A percentile compares a stretch with the other conserved stretches of the same genome.
phyloP scores from a whole-genome alignment of 2,329 filamentous ascomycete species.

The Thelonectria rubi region DNA sequence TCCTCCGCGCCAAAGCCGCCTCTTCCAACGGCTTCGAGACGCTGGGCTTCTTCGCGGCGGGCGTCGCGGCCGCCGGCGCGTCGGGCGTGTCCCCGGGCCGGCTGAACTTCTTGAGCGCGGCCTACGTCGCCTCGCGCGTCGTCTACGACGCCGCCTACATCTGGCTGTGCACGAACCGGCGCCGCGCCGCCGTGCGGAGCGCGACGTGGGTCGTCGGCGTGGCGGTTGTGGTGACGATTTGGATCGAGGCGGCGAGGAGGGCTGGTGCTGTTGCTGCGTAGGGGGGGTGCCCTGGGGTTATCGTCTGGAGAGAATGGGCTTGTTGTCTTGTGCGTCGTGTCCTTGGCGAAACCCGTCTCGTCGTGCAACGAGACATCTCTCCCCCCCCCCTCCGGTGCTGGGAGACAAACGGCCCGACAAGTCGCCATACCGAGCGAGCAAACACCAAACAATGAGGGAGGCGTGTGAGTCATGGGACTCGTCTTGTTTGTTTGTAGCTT shows the following conservation, averaged over 20 bases:
- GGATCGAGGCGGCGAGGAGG: conserved; percentile 51
- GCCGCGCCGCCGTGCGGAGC: conserved; percentile 49
- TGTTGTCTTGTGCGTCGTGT: no score
- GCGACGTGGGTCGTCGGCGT: conserved; percentile 50
- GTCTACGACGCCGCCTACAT: conserved; percentile 56
- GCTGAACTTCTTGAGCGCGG: conserved; percentile 52
- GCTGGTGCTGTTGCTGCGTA: neutral
- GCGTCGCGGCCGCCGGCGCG: conserved; percentile 57
- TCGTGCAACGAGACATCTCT: no score
- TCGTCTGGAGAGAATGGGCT: neutral
- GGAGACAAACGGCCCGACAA: no score
- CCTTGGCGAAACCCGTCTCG: no score
- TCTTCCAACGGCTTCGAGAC: conserved; percentile 56
- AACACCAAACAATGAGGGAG: no score
- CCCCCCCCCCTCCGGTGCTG: no score
- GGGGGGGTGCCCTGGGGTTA: neutral
- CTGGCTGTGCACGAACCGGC: conserved; percentile 52
- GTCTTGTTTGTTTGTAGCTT: no score
- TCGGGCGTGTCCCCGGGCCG: conserved; percentile 49
- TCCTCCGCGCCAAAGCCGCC: conserved; percentile 62
- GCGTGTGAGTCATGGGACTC: no score
- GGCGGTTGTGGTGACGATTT: conserved; percentile 48
- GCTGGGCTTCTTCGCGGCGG: conserved; percentile 53
- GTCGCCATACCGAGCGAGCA: no score
- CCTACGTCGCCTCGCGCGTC: conserved; percentile 52